Percentiles rank a stretch among this genome's conserved stretches.
Evolutionary conservation across 2,329 filamentous ascomycete genomes (phyloP).

Genomic region (Diatrype stigma): DNA sequence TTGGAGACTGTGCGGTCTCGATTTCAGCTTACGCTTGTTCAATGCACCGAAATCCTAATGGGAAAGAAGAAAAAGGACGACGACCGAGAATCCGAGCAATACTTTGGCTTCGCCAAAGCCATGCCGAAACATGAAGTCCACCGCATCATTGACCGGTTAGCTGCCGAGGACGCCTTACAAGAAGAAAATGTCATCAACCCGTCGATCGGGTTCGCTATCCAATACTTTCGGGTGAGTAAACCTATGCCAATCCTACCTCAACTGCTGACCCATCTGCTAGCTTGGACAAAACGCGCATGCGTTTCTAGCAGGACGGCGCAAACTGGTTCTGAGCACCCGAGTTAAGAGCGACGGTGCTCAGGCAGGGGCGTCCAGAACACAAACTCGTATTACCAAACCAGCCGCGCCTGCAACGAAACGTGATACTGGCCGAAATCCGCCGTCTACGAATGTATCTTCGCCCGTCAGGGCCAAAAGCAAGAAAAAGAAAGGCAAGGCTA

Average conservation of each 20-base stretch:
- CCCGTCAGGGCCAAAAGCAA: conserved; percentile 37
- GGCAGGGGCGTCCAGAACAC: conserved; percentile 26
- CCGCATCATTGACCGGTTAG: conserved; percentile 74
- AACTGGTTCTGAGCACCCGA: conserved; percentile 37
- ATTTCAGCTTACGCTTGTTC: conserved; percentile 64
- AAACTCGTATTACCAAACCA: conserved; percentile 34
- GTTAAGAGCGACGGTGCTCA: conserved; percentile 32
- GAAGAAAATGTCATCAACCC: conserved; percentile 66
- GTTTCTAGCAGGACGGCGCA: conserved; percentile 42
- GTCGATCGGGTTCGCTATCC: conserved; percentile 61
- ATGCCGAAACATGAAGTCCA: conserved; percentile 75
- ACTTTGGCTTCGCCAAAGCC: conserved; percentile 64
- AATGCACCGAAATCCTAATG: conserved; percentile 80
- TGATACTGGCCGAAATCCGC: conserved; percentile 20
- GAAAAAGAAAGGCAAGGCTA: conserved; percentile 32
- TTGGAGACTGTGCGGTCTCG: conserved; percentile 63
- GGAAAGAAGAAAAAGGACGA: conserved; percentile 62
- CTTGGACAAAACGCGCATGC: conserved; percentile 36
- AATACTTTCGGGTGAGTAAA: conserved; percentile 63
- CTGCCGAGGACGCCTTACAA: conserved; percentile 66
- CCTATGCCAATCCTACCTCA: conserved; percentile 4
- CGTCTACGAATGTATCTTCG: conserved; percentile 50
- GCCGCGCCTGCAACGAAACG: conserved; percentile 25
- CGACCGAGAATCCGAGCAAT: conserved; percentile 46
- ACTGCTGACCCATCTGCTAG: conserved; percentile 28